These are phyloP conservation scores for Gamsiella multidivaricata DNA, from an alignment of 192 early-diverging fungal genomes.

Conservation along the genomic window DNA sequence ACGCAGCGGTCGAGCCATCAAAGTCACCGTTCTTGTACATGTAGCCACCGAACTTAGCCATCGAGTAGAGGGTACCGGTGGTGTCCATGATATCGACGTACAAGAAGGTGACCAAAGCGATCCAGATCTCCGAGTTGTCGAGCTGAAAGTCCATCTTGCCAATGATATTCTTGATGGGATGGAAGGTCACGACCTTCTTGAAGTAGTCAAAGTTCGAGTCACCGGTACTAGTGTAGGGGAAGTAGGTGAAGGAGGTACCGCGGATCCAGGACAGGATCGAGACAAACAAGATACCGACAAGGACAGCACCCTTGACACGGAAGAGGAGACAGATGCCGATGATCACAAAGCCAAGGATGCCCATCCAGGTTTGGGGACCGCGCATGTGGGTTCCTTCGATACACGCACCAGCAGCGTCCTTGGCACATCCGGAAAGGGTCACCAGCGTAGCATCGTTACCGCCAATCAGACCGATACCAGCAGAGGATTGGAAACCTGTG, in stretches of 20 bases:
- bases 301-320: slow-evolving; percentile 77
- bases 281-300: slow-evolving; percentile 77
- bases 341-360: slow-evolving; percentile 80
- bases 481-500: slow-evolving; percentile 70
- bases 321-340: slow-evolving; percentile 73
- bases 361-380: slow-evolving; percentile 74
- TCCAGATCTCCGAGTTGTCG: slow-evolving; percentile 72
- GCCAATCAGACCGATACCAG: slow-evolving; percentile 82
- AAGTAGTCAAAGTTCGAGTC: slow-evolving; percentile 74
- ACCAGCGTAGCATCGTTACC: slow-evolving; percentile 73
- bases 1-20: slow-evolving; percentile 79
- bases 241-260: slow-evolving; percentile 74
- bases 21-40: slow-evolving; percentile 80
- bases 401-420: slow-evolving; percentile 62
- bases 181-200: slow-evolving; percentile 77
- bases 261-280: slow-evolving; percentile 83
- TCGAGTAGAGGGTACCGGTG: slow-evolving; percentile 86
- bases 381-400: slow-evolving; percentile 67
- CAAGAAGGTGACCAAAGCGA: slow-evolving; percentile 85
- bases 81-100: slow-evolving; percentile 91
- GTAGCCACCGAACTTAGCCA: slow-evolving; percentile 86
- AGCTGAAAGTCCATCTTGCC: slow-evolving; percentile 74
- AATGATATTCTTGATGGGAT: slow-evolving; percentile 66
- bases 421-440: slow-evolving; percentile 68
- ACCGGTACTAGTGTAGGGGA: slow-evolving; percentile 74